Evolutionary conservation across 2,329 filamentous ascomycete genomes (phyloP).

Genomic region (Mycocentrospora acerina): DNA sequence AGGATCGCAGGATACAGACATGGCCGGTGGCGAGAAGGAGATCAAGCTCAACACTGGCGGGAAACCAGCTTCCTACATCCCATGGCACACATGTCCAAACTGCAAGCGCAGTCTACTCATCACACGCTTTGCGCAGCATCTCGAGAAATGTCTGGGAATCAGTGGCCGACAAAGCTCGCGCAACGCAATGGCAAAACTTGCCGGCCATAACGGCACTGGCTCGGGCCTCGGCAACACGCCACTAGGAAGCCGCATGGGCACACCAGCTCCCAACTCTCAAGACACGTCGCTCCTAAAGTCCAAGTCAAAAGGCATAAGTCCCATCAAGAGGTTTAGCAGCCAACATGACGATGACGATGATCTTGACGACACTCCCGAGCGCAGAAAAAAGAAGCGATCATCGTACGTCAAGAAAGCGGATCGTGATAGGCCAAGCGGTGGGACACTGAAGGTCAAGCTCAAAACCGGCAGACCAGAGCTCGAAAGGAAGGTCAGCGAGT

Average conservation of each 20-base stretch:
- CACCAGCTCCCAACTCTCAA: conserved; percentile 40
- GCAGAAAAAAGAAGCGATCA: conserved; percentile 52
- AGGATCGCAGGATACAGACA: conserved; percentile 46
- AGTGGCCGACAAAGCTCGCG: conserved; percentile 54
- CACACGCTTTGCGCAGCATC: conserved; percentile 61
- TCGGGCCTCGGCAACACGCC: conserved; percentile 46
- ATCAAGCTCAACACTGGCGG: conserved; percentile 53
- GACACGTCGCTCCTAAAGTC: conserved; percentile 27
- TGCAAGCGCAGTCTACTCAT: conserved; percentile 64
- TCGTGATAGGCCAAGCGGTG: conserved; percentile 28
- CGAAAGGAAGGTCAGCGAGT: conserved; percentile 32
- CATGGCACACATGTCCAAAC: conserved; percentile 59
- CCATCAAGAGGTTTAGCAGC: conserved; percentile 30
- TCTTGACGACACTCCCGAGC: conserved; percentile 45
- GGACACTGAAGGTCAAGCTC: conserved; percentile 36
- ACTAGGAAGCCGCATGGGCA: conserved; percentile 47
- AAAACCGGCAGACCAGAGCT: conserved; percentile 31
- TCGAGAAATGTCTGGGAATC: conserved; percentile 62
- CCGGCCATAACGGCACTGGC: conserved; percentile 40
- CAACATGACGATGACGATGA: conserved; percentile 32
- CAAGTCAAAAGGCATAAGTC: conserved; percentile 37
- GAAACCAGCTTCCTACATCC: conserved; percentile 49
- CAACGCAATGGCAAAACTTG: conserved; percentile 52
- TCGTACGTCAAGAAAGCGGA: conserved; percentile 45
- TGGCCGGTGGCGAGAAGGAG: conserved; percentile 41